Conservation (phyloP, 352 stramenopile genomes). For the Phytophthora boehmeriae region DNA sequence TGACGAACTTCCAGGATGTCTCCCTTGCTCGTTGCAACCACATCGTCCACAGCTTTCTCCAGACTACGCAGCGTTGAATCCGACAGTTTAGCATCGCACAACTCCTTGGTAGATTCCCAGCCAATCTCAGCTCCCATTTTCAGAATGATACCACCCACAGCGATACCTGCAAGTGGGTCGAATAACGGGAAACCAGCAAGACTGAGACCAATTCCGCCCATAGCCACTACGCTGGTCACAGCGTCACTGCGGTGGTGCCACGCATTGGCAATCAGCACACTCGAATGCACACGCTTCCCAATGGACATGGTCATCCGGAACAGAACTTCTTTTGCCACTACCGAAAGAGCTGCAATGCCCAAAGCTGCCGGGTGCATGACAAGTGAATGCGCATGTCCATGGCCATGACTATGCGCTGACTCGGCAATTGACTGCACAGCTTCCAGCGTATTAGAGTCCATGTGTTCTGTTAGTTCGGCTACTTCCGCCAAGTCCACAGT, state of each 20-base stretch:
- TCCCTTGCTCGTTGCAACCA: slow-evolving; percentile 47
- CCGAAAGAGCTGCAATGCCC: slow-evolving; percentile 84
- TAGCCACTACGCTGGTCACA: slow-evolving; percentile 79
- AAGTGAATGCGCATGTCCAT: slow-evolving; percentile 30
- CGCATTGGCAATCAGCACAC: slow-evolving; percentile 95
- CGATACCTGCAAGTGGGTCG: slow-evolving; percentile 70
- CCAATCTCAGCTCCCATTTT: slow-evolving; percentile 82
- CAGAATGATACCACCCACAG: slow-evolving; percentile 75
- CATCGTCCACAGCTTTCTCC: slow-evolving; percentile 35
- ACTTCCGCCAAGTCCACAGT: slow-evolving; percentile 35
- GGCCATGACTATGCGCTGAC: background rate
- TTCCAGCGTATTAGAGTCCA: slow-evolving; percentile 40
- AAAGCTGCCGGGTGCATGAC: slow-evolving; percentile 72
- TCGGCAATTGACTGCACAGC: slow-evolving; percentile 43
- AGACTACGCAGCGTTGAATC: slow-evolving; percentile 44
- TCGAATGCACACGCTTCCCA: slow-evolving; percentile 90
- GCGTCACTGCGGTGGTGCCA: slow-evolving; percentile 94
- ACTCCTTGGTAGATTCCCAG: slow-evolving; percentile 58
- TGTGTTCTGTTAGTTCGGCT: slow-evolving; percentile 23
- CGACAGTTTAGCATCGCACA: slow-evolving; percentile 68
- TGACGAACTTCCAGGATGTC: slow-evolving; percentile 52
- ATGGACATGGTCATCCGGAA: slow-evolving; percentile 93
- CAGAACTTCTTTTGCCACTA: slow-evolving; percentile 92
- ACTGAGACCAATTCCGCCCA: slow-evolving; percentile 67
- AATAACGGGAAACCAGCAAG: slow-evolving; percentile 66